phyloP scores from a whole-genome alignment of 1,284 basidiomycete species.

The Pseudozyma tsukubaensis region DNA sequence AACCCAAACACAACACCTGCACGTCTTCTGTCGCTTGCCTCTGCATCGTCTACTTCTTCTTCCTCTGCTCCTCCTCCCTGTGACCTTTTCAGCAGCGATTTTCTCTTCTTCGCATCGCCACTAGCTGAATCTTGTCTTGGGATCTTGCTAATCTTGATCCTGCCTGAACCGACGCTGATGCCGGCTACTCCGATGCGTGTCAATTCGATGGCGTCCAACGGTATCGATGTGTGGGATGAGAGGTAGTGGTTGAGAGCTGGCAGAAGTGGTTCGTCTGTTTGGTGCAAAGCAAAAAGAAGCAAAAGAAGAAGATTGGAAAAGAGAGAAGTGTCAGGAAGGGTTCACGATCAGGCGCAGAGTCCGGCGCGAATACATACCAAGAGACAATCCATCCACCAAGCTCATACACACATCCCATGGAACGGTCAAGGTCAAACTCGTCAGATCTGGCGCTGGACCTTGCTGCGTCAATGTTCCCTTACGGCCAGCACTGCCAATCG shows the following conservation, averaged over 20 bases:
- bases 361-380: constrained; percentile 4
- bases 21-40: constrained; percentile 33
- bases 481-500: neutral
- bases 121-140: constrained; percentile 15
- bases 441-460: constrained; percentile 46
- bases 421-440: constrained; percentile 40
- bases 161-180: constrained; percentile 41
- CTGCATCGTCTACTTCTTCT: constrained; percentile 11
- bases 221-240: constrained; percentile 43
- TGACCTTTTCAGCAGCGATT: constrained; percentile 16
- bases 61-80: neutral
- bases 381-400: constrained; percentile 25
- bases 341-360: neutral
- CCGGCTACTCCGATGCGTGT: constrained; percentile 43
- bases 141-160: constrained; percentile 39
- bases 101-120: constrained; percentile 18
- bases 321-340: neutral
- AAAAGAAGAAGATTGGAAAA: neutral
- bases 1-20: constrained; percentile 39
- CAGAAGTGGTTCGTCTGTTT: constrained; percentile 31
- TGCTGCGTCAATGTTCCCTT: neutral
- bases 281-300: neutral
- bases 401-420: constrained; percentile 51
- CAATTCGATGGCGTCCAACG: constrained; percentile 40
- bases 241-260: constrained; percentile 51